Conservation (phyloP, 768 basidiomycete genomes). For the Coprinopsis cinerea region DNA sequence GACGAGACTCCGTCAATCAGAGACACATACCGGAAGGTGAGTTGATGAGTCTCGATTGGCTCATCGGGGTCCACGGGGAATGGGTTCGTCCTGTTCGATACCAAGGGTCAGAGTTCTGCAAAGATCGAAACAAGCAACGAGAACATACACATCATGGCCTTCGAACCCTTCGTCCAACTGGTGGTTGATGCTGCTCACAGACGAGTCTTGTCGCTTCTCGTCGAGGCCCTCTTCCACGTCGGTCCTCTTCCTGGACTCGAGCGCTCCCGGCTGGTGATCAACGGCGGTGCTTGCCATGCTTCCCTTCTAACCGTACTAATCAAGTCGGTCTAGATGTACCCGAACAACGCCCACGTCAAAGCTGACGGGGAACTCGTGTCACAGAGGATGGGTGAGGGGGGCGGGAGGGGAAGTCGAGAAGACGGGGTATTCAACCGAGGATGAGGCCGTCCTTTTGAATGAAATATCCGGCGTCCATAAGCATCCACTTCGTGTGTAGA, state of each 20-base stretch:
- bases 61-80: constrained; percentile 50
- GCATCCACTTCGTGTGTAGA: background rate
- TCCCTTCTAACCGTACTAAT: too few species aligned
- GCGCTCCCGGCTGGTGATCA: background rate
- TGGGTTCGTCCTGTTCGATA: constrained; percentile 31
- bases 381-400: background rate
- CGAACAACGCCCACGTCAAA: too few species aligned
- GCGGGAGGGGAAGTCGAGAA: constrained; percentile 7
- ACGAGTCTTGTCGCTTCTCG: constrained; percentile 21
- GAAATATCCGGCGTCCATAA: constrained; percentile 1
- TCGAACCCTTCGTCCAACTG: constrained; percentile 21
- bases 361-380: too few species aligned
- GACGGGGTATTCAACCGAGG: background rate
- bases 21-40: constrained; percentile 41
- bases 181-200: constrained; percentile 19
- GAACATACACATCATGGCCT: constrained; percentile 36
- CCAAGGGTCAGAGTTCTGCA: too few species aligned
- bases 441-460: background rate
- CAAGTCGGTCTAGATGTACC: too few species aligned
- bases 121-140: too few species aligned
- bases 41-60: constrained; percentile 43
- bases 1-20: too few species aligned
- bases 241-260: background rate
- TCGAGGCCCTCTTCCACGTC: constrained; percentile 16
- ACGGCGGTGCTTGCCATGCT: constrained; percentile 5